Evolutionary conservation across 257 asterid species (phyloP).

Genomic region (Penstemon eatonii): DNA sequence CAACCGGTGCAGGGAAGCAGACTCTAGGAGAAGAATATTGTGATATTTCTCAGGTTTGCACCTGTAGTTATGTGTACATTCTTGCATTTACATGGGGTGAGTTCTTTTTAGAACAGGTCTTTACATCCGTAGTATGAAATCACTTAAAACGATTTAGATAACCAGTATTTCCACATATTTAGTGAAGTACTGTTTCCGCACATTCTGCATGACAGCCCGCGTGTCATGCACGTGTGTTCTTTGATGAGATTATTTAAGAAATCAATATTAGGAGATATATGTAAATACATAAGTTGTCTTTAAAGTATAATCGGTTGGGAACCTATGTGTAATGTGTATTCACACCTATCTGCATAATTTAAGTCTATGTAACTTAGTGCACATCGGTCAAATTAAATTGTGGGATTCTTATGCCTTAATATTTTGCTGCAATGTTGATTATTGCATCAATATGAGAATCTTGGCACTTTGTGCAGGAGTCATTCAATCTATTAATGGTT

Average conservation of each 20-base stretch:
- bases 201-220: neutral
- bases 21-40: slow-evolving; percentile 98
- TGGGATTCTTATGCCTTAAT: neutral
- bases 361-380: slow-evolving; percentile 4
- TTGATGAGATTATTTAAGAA: neutral
- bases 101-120: slow-evolving; percentile 11
- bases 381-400: neutral
- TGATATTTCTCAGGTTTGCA: slow-evolving; percentile 81
- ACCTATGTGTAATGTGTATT: slow-evolving; percentile 19
- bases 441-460: slow-evolving; percentile 13
- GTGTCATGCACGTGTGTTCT: slow-evolving; percentile 2
- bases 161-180: slow-evolving; percentile 4
- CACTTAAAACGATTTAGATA: neutral
- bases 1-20: slow-evolving; percentile 96
- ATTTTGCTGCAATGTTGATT: slow-evolving; percentile 12
- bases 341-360: slow-evolving; percentile 16
- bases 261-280: slow-evolving; percentile 1
- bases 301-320: neutral
- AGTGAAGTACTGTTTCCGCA: slow-evolving; percentile 14
- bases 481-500: slow-evolving; percentile 20
- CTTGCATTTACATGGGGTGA: slow-evolving; percentile 12
- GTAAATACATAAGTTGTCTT: slow-evolving; percentile 1
- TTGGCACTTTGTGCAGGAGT: slow-evolving; percentile 6
- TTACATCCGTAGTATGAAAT: neutral
- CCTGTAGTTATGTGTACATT: neutral